Evolutionary conservation across 225 moss, liverwort and hornwort genomes (phyloP).

Genomic region (Polytrichum formosum): DNA sequence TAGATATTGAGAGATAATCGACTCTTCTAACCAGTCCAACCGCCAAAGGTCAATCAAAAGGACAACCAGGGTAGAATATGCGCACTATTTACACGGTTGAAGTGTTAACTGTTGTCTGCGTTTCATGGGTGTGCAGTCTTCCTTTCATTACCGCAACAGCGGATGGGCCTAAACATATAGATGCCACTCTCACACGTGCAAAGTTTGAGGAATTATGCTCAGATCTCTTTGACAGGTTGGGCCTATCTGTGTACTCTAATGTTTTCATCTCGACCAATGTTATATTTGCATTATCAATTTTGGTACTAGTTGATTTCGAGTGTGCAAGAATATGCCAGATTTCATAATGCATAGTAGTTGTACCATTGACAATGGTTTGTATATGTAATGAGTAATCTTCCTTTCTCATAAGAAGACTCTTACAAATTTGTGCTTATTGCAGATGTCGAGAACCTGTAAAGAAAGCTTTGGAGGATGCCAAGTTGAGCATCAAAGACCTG

Average conservation of each 20-base stretch:
- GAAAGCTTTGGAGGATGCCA: constrained; percentile 74
- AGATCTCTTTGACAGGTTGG: constrained; percentile 84
- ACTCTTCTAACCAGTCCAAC: too few relatives aligned
- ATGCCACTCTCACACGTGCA: constrained; percentile 66
- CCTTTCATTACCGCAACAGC: constrained; percentile 93
- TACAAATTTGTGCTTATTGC: constrained; percentile 7
- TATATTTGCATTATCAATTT: not conserved
- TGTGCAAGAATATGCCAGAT: not conserved
- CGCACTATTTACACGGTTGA: not conserved
- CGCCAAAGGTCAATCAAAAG: too few relatives aligned
- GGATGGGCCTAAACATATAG: constrained; percentile 91
- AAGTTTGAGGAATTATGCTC: constrained; percentile 96
- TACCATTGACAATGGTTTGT: not conserved
- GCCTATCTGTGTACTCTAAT: not conserved
- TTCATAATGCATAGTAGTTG: not conserved
- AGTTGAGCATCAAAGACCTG: constrained; percentile 72
- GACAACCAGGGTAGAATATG: not conserved
- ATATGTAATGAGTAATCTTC: not conserved
- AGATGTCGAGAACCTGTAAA: constrained; percentile 57
- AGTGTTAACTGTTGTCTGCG: not conserved
- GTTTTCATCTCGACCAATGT: not conserved
- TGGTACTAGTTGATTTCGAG: not conserved
- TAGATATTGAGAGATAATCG: too few relatives aligned
- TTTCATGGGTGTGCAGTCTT: constrained; percentile 41
- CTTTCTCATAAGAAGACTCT: not conserved